phyloP scores from a whole-genome alignment of 352 stramenopile species.

The Phytophthora cactorum region DNA sequence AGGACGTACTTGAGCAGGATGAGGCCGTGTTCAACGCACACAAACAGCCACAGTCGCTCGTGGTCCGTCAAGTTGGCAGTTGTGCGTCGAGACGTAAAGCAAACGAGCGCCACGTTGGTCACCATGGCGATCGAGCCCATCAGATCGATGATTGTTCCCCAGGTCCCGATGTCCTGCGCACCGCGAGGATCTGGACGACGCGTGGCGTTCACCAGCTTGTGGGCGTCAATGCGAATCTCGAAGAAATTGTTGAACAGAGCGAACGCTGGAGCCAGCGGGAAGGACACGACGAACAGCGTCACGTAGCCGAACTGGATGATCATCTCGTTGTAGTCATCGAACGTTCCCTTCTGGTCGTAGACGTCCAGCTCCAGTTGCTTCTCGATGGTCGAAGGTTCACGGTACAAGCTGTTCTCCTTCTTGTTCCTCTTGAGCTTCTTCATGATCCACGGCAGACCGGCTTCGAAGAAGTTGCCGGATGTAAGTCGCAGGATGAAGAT shows the following conservation, averaged over 20 bases:
- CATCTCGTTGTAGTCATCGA: slow-evolving; percentile 91
- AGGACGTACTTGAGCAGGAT: slow-evolving; percentile 78
- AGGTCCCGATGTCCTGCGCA: slow-evolving; percentile 92
- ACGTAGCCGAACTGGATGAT: slow-evolving; percentile 93
- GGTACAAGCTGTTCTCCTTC: slow-evolving; percentile 18
- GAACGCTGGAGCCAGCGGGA: slow-evolving; percentile 91
- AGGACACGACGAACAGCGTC: slow-evolving; percentile 93
- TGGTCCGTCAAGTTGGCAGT: slow-evolving; percentile 53
- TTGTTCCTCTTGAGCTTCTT: slow-evolving; percentile 48
- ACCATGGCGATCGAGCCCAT: slow-evolving; percentile 91
- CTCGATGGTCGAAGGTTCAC: slow-evolving; percentile 61
- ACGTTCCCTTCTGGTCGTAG: slow-evolving; percentile 80
- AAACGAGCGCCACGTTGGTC: slow-evolving; percentile 94
- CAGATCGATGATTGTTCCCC: slow-evolving; percentile 90
- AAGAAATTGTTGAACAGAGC: slow-evolving; percentile 93
- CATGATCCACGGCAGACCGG: slow-evolving; percentile 76
- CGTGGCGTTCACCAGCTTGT: slow-evolving; percentile 82
- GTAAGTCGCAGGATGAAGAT: slow-evolving; percentile 78
- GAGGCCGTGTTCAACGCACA: slow-evolving; percentile 68
- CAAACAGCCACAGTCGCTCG: slow-evolving; percentile 66
- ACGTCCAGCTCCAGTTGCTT: slow-evolving; percentile 63
- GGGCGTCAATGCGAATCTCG: slow-evolving; percentile 91
- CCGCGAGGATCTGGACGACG: slow-evolving; percentile 77
- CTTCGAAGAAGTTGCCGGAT: slow-evolving; percentile 83
- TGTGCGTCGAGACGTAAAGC: slow-evolving; percentile 86